Percentiles rank a stretch among this genome's conserved stretches.
Evolutionary conservation across 176 grass and related monocot species (phyloP).

Genomic region (Avena insularis): DNA sequence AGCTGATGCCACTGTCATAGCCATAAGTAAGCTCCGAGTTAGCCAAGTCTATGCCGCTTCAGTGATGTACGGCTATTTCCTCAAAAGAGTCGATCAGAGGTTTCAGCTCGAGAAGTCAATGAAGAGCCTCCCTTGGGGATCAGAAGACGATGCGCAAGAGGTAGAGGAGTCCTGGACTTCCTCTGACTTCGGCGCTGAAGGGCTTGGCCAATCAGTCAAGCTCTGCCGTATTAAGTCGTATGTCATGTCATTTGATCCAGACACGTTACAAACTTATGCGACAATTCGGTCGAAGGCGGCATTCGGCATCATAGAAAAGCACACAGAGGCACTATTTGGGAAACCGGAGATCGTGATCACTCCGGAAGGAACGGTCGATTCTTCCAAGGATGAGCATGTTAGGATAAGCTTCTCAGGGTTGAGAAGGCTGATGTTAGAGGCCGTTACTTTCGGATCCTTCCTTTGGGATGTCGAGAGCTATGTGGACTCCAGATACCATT

Average conservation of each 20-base stretch:
- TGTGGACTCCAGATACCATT: conserved; percentile 94
- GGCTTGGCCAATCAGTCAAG: conserved; percentile 62
- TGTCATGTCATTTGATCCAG: conserved; percentile 92
- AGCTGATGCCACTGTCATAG: conserved; percentile 63
- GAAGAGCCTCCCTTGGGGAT: conserved; percentile 85
- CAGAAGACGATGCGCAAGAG: conserved; percentile 55
- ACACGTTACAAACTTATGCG: conserved; percentile 77
- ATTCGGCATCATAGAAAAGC: conserved; percentile 94
- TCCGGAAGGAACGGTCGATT: conserved; percentile 82
- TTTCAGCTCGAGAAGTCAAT: conserved; percentile 96
- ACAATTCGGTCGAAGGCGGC: conserved; percentile 94
- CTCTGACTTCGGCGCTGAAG: conserved; percentile 42
- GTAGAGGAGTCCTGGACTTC: conserved; percentile 56
- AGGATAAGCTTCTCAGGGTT: conserved; percentile 80
- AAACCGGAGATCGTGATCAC: conserved; percentile 94
- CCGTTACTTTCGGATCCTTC: conserved; percentile 94
- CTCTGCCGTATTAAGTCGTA: conserved; percentile 81
- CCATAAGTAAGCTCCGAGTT: conserved; percentile 95
- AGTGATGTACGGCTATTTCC: conserved; percentile 97
- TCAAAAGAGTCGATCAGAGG: conserved; percentile 90
- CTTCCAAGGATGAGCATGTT: conserved; percentile 91
- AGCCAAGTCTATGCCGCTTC: conserved; percentile 97
- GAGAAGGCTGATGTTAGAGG: conserved; percentile 90
- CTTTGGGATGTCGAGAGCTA: conserved; percentile 94
- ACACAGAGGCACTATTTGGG: conserved; percentile 91